These are phyloP conservation scores for Pouteria campechiana DNA, from an alignment of 179 eudicot species.

Conservation along the genomic window DNA sequence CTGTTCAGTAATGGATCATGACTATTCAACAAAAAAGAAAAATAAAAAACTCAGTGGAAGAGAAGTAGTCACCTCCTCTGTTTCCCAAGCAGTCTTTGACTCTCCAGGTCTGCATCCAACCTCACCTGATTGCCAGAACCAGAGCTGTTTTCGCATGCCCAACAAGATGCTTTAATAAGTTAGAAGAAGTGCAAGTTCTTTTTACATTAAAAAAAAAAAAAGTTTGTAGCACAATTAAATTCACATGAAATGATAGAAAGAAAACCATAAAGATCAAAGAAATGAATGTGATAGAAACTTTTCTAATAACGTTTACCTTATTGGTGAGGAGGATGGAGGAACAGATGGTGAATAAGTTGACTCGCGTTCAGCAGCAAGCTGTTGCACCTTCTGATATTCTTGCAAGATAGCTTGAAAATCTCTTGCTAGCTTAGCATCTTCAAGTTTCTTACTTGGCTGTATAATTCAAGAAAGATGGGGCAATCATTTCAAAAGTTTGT, in stretches of 20 bases:
- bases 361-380: conserved; percentile 70
- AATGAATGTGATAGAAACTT: too few relatives aligned
- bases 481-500: too few relatives aligned
- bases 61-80: background rate
- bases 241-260: background rate
- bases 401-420: conserved; percentile 55
- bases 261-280: background rate
- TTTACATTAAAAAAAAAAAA: too few relatives aligned
- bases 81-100: background rate
- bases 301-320: conserved; percentile 28
- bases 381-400: conserved; percentile 72
- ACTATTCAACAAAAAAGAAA: too few relatives aligned
- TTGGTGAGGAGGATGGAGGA: conserved; percentile 19
- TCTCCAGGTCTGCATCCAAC: background rate
- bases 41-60: too few relatives aligned
- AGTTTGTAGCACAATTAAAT: background rate
- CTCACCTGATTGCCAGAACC: conserved; percentile 1
- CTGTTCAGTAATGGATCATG: too few relatives aligned
- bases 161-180: background rate
- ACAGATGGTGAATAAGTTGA: conserved; percentile 50
- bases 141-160: conserved; percentile 10
- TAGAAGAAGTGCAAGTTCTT: background rate
- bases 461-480: too few relatives aligned
- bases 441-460: conserved; percentile 57
- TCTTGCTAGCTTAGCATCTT: conserved; percentile 72